Evolutionary conservation across 352 stramenopile genomes (phyloP).

Genomic region (Globisporangium spinosum): DNA sequence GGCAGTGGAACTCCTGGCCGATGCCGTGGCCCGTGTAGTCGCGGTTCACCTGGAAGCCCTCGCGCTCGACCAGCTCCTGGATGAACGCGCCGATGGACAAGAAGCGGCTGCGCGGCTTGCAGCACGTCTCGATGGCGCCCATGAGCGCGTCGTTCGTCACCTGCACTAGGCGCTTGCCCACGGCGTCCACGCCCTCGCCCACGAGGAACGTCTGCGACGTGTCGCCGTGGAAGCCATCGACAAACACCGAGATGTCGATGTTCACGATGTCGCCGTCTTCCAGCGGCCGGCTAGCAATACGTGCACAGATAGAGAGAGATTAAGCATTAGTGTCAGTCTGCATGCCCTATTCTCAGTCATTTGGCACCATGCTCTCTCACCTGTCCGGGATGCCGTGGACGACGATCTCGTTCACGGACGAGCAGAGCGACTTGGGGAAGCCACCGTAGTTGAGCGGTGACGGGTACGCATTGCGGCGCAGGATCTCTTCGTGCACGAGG

Average conservation of each 20-base stretch:
- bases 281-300: slow-evolving; percentile 47
- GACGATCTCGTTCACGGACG: slow-evolving; percentile 96
- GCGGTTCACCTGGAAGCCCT: slow-evolving; percentile 78
- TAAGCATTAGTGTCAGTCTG: not conserved
- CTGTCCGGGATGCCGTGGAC: slow-evolving; percentile 97
- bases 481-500: slow-evolving; percentile 89
- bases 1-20: slow-evolving; percentile 92
- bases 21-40: slow-evolving; percentile 98
- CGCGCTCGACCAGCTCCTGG: slow-evolving; percentile 79
- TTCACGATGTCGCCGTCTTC: slow-evolving; percentile 94
- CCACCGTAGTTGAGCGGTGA: slow-evolving; percentile 92
- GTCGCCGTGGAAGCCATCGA: slow-evolving; percentile 96
- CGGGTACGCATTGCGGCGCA: slow-evolving; percentile 81
- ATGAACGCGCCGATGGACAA: slow-evolving; percentile 93
- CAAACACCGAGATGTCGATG: slow-evolving; percentile 94
- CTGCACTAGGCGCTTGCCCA: slow-evolving; percentile 85
- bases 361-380: slow-evolving; percentile 12
- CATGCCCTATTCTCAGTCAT: not conserved
- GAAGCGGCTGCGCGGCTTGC: slow-evolving; percentile 92
- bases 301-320: not conserved
- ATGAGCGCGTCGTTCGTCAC: slow-evolving; percentile 82
- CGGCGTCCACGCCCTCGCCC: slow-evolving; percentile 85
- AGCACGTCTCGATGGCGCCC: slow-evolving; percentile 84
- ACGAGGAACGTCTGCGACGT: slow-evolving; percentile 97
- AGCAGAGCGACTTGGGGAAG: slow-evolving; percentile 95